A percentile compares a stretch with the other conserved stretches of the same genome.
These are phyloP conservation scores for Ophiostoma quercus DNA, from an alignment of 2,329 filamentous ascomycete species.

Conservation along the genomic window DNA sequence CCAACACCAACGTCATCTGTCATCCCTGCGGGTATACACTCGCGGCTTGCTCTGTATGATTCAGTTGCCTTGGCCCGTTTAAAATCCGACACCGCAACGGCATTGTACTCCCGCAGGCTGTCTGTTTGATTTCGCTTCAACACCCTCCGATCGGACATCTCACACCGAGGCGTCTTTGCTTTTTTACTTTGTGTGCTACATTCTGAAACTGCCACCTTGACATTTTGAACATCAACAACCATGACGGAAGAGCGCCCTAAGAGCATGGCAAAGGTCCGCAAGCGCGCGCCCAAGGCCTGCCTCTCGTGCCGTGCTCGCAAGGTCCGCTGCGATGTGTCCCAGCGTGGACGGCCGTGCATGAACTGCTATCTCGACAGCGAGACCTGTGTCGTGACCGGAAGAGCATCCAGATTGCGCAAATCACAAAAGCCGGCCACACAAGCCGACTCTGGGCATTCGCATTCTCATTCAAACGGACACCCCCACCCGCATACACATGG, in stretches of 20 bases:
- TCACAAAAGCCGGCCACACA: conserved; percentile 14
- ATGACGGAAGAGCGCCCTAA: conserved; percentile 38
- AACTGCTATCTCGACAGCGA: conserved; percentile 50
- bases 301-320: conserved; percentile 48
- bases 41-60: not conserved
- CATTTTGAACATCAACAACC: not conserved
- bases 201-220: not conserved
- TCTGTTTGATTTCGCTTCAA: not conserved
- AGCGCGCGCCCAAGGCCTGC: conserved; percentile 48
- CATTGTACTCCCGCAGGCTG: not conserved
- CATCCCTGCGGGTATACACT: not conserved
- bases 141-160: not conserved
- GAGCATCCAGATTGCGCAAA: conserved; percentile 24
- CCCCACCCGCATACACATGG: not conserved
- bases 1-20: not conserved
- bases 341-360: conserved; percentile 46
- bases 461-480: not conserved
- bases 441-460: not conserved
- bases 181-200: not conserved
- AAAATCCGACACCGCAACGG: not conserved
- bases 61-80: not conserved
- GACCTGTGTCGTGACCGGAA: conserved; percentile 32
- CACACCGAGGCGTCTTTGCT: not conserved
- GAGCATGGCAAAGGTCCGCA: conserved; percentile 41
- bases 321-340: conserved; percentile 46